These are phyloP conservation scores for Paramecium caudatum DNA, from an alignment of 73 alveolate species.

Conservation along the genomic window DNA sequence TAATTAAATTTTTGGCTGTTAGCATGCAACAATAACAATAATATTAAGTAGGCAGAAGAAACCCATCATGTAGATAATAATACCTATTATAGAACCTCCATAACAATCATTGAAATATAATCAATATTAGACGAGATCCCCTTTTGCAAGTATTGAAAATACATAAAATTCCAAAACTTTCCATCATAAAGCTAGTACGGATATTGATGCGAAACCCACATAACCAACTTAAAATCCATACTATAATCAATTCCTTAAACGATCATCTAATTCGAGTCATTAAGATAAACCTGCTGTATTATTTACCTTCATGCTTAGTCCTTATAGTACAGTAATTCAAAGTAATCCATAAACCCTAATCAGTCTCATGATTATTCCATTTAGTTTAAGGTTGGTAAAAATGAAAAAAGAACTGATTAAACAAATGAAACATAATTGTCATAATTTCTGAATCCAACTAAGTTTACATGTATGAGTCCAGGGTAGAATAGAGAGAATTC, in stretches of 20 bases:
- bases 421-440: conserved; percentile 51
- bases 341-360: background rate
- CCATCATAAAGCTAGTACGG: conserved; percentile 47
- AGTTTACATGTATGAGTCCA: conserved; percentile 65
- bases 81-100: conserved; percentile 1
- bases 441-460: background rate
- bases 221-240: background rate
- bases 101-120: conserved; percentile 14
- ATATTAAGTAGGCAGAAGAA: conserved; percentile 47
- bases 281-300: conserved; percentile 44
- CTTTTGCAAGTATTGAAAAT: conserved; percentile 51
- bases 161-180: background rate
- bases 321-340: background rate
- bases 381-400: conserved; percentile 53
- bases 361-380: conserved; percentile 44
- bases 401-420: background rate
- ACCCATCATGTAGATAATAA: conserved; percentile 16
- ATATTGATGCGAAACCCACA: background rate
- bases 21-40: conserved; percentile 57
- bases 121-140: conserved; percentile 50
- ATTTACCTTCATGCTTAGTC: background rate
- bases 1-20: conserved; percentile 52
- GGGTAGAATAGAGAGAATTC: conserved; percentile 34
- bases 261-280: conserved; percentile 54
- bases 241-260: conserved; percentile 43